Evolutionary conservation across 164 flowering plant species (phyloP), one percentile per base, ranked within the genome.

Genomic region (Brasenia schreberi): DNA sequence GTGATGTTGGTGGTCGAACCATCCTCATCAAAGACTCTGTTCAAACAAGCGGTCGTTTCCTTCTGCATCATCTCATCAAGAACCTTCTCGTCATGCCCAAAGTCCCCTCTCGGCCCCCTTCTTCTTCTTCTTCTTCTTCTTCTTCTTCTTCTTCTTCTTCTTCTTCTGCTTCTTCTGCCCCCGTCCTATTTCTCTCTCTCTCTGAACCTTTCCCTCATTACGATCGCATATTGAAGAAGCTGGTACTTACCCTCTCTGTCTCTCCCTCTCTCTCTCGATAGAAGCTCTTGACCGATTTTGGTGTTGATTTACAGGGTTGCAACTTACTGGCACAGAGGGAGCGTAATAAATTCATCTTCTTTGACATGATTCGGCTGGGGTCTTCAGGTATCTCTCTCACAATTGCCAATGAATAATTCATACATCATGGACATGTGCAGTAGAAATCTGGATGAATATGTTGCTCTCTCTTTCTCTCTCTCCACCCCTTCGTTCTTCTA

Each of bases 181-280:
- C 73, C 62, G 71, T 86, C 76, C 65, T 91, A 67, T 86, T 94
- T 72, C 67, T 94, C 65, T 79, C 97, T 60, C 78, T 91, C 65
- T 69, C 97, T 9, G 87, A 84, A n/a, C 83, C 96, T 7, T 88
- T 94, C 74, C 82, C 96, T 68, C 99, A 94, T 73, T 91, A 91
- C 73, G 96, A 91, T 27, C 96, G 96, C 66, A 74, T 94, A 64
- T 81, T 91, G 59, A 83, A 90, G 42, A 91, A 87, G 76, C 84
- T 89, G 66, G 98, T 90, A 78, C 66, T 43, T 43, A 19, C 27
- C 43, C 53, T 61, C 65, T 60, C 11, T 63, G 19, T 19, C 56
- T 67, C n/a, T 63, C 62, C 33, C 59, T 70, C 65, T 69, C 18
- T 52, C 10, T 64, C 14, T 19, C 19, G 3, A 60, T 11, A 1